phyloP scores from a whole-genome alignment of 2,329 filamentous ascomycete species.

The Fusarium abutilonis region DNA sequence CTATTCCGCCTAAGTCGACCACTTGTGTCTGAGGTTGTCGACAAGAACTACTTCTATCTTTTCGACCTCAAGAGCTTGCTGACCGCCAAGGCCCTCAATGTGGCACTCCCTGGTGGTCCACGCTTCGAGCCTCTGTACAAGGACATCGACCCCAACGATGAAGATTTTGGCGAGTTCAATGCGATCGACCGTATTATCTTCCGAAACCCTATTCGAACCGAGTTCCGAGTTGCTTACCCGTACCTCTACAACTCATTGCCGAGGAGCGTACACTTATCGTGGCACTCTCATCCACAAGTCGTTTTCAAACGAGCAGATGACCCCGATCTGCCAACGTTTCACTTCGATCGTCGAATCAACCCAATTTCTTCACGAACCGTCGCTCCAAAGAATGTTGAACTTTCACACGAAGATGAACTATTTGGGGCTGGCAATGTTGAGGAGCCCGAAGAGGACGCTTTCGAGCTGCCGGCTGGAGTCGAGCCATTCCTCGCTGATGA shows the following conservation, averaged over 20 bases:
- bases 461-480: slow-evolving; percentile 80
- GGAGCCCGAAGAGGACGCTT: slow-evolving; percentile 80
- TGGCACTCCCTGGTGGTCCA: slow-evolving; percentile 96
- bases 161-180: slow-evolving; percentile 99
- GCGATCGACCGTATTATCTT: slow-evolving; percentile 99
- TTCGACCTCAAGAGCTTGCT: slow-evolving; percentile 96
- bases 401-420: slow-evolving; percentile 92
- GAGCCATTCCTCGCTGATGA: slow-evolving; percentile 93
- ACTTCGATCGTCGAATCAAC: slow-evolving; percentile 97
- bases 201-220: slow-evolving; percentile 90
- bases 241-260: slow-evolving; percentile 97
- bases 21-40: slow-evolving; percentile 88
- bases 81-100: slow-evolving; percentile 95
- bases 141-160: slow-evolving; percentile 97
- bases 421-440: slow-evolving; percentile 83
- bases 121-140: slow-evolving; percentile 98
- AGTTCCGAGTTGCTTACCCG: slow-evolving; percentile 93
- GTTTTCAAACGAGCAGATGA: slow-evolving; percentile 92
- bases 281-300: slow-evolving; percentile 93
- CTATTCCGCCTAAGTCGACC: slow-evolving; percentile 92
- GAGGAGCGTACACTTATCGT: slow-evolving; percentile 89
- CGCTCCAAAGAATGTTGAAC: slow-evolving; percentile 89
- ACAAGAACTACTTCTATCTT: slow-evolving; percentile 98
- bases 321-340: slow-evolving; percentile 90
- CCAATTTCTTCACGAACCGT: slow-evolving; percentile 96